Conservation (phyloP, 73 alveolate species). For the Paramecium tetraurelia region DNA sequence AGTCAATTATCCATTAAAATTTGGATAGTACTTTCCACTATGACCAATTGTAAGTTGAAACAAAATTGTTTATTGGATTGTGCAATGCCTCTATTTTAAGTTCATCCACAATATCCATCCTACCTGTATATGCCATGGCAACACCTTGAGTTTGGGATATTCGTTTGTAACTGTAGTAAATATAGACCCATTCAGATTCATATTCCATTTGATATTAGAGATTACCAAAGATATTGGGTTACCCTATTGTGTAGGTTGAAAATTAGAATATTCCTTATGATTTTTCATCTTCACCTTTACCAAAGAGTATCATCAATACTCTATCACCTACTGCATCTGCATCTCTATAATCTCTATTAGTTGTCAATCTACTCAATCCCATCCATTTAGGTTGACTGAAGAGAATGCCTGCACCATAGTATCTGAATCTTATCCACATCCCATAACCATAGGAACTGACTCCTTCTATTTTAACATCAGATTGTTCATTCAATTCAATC, state of each 20-base stretch:
- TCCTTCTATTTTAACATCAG: neutral
- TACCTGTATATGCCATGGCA: neutral
- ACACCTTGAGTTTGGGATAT: neutral
- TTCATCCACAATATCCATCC: neutral
- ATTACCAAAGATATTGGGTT: neutral
- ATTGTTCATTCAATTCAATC: neutral
- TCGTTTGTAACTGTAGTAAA: neutral
- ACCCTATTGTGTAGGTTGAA: neutral
- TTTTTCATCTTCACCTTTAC: neutral
- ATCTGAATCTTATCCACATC: constrained; percentile 29
- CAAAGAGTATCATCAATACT: neutral
- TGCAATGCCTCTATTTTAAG: neutral
- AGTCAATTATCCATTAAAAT: constrained; percentile 17
- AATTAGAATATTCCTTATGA: neutral
- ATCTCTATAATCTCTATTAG: constrained; percentile 1
- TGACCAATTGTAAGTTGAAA: neutral
- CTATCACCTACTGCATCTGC: constrained; percentile 8
- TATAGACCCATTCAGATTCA: constrained; percentile 36
- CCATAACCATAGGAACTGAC: constrained; percentile 39
- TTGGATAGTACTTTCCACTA: constrained; percentile 42
- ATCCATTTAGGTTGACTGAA: constrained; percentile 43
- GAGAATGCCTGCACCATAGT: neutral
- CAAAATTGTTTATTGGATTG: neutral
- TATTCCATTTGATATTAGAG: neutral
- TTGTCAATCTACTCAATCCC: constrained; percentile 3